Conservation (phyloP, 1,139 yeast species). For the Sugiyamaella pinicola region DNA sequence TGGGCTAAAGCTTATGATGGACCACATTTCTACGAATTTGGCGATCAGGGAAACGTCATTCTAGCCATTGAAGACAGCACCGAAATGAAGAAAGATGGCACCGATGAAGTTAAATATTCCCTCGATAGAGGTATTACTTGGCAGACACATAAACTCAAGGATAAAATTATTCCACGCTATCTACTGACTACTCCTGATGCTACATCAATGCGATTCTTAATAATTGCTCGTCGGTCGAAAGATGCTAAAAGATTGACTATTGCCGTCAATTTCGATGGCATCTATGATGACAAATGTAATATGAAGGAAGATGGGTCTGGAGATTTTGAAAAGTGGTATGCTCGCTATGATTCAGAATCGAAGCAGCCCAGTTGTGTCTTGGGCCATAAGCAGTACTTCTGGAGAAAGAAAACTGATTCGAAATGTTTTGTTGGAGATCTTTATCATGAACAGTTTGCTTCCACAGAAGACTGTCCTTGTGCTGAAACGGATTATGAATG, state of each 20-base stretch:
- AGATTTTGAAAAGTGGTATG: constrained; percentile 73
- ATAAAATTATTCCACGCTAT: constrained; percentile 48
- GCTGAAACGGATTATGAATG: constrained; percentile 73
- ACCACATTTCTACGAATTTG: constrained; percentile 64
- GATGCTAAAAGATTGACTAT: constrained; percentile 39
- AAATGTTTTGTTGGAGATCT: constrained; percentile 66
- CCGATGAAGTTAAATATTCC: constrained; percentile 52
- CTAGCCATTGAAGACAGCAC: constrained; percentile 56
- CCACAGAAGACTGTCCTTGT: constrained; percentile 68
- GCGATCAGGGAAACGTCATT: constrained; percentile 79
- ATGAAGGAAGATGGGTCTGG: constrained; percentile 50
- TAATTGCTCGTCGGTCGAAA: constrained; percentile 52
- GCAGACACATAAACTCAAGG: constrained; percentile 55
- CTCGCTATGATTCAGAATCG: constrained; percentile 51
- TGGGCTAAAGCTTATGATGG: constrained; percentile 64
- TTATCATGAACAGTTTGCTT: constrained; percentile 59
- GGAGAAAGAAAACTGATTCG: constrained; percentile 68
- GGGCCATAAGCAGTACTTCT: constrained; percentile 71
- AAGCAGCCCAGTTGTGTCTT: constrained; percentile 63
- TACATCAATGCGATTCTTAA: constrained; percentile 60
- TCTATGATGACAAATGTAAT: constrained; percentile 46
- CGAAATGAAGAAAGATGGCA: constrained; percentile 19
- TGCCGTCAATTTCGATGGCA: constrained; percentile 63
- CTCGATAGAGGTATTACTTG: constrained; percentile 76
- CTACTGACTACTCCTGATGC: constrained; percentile 74